Evolutionary conservation across 2,329 filamentous ascomycete species (phyloP).

Genomic region (Nothopassalora personata): DNA sequence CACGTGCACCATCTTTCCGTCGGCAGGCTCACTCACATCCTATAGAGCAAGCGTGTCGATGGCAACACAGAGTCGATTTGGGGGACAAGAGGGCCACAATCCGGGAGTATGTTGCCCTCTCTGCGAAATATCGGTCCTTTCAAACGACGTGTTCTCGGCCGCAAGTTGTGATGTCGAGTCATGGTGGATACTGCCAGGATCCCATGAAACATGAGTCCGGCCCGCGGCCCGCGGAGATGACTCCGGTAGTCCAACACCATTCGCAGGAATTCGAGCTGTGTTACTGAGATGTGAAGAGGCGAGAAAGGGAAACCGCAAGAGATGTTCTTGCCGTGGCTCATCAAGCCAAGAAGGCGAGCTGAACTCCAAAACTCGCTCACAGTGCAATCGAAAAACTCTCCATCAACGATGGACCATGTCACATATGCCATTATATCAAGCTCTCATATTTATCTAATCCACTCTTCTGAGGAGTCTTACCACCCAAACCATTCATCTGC

Average conservation of each 20-base stretch:
- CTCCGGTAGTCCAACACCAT: background rate
- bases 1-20: no score
- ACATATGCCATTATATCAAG: background rate
- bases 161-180: no score
- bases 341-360: background rate
- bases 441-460: conserved; percentile 7
- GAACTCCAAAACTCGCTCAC: background rate
- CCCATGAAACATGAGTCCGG: background rate
- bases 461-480: background rate
- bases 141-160: no score
- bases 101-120: no score
- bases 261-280: no score
- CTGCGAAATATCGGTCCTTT: no score
- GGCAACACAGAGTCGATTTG: no score
- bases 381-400: background rate
- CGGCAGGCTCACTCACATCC: no score
- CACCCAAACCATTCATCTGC: background rate
- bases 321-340: background rate
- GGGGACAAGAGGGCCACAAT: no score
- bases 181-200: no score
- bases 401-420: background rate
- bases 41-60: no score
- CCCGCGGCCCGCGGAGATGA: background rate
- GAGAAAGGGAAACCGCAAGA: background rate
- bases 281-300: background rate